Evolutionary conservation across 108 stramenopile genomes (phyloP), one percentile per base, ranked within the genome.

Genomic region (Nitzschia palea): DNA sequence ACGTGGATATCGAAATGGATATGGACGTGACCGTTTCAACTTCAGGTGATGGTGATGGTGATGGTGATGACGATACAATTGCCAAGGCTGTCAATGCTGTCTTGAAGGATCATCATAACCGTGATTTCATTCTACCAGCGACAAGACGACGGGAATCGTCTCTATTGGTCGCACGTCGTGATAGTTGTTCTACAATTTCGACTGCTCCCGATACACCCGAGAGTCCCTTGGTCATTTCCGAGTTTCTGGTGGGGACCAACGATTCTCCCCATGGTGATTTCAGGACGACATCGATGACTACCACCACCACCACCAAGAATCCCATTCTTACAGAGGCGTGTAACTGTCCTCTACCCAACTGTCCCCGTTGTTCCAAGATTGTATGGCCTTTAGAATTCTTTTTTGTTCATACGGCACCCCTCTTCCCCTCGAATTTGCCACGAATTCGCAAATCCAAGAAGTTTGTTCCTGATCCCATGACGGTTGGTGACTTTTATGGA

Each of bases 401-500:
- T 18, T 50, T 50, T 23, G 20, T 22, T 6, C 17, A 9, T 6
- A 50, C 48, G 22, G 22, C 8, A 17, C 48, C 48, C 48, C 17
- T 50, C 20, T 50, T 50, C 18, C 48, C 48, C n/a, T 5, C 48
- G 5, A 5, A 6, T 10, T 9, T 30, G 23, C 27, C 27, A 31
- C 4, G 8, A 27, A 30, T 55, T 31, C 26, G 30, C 5, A 55
- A 55, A n/a, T 14, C 55, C 12, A 27, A 55, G 6, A 55, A 55
- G 29, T 55, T 55, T 31, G 12, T 55, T 6, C 55, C 55, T 8
- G 55, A 55, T 55, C 30, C 55, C 3, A 17, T 31, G 12, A 55
- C 26, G 12, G 55, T 55, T 22, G 29, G 55, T 17, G 55, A 55
- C 30, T 55, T 55, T 55, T 55, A 55, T 31, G 55, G 55, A 55